These are phyloP conservation scores for Coccomyxa sp. DNA, from an alignment of 139 green algal genomes.

Conservation along the genomic window DNA sequence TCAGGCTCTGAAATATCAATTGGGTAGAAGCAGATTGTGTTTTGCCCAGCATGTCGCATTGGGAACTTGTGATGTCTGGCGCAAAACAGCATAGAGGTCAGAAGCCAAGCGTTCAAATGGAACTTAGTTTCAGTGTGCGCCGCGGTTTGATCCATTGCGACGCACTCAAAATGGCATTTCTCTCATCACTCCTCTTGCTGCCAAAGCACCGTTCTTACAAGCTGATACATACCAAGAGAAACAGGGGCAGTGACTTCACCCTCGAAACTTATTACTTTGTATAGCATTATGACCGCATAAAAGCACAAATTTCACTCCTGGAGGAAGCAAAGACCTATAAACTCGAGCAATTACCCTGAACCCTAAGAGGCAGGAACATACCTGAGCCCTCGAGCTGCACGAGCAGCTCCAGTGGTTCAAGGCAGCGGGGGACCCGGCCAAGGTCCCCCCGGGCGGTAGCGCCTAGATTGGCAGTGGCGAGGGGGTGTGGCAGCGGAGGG, in stretches of 20 bases:
- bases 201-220: no score
- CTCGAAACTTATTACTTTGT: no score
- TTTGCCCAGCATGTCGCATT: no score
- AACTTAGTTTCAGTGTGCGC: background rate
- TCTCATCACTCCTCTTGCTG: no score
- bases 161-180: no score
- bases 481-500: constrained; percentile 60
- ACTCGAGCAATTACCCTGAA: background rate
- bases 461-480: constrained; percentile 30
- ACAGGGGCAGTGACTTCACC: no score
- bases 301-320: background rate
- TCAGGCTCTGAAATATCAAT: no score
- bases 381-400: constrained; percentile 76
- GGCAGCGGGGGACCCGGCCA: constrained; percentile 39
- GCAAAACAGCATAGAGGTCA: background rate
- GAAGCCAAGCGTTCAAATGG: background rate
- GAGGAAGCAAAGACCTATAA: background rate
- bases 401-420: constrained; percentile 65
- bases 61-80: no score
- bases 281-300: background rate
- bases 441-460: background rate
- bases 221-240: no score
- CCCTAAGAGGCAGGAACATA: constrained; percentile 5
- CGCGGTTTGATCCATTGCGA: no score
- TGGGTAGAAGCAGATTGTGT: no score